Evolutionary conservation across 345 rosid species (phyloP), one percentile per base, ranked within the genome.

Genomic region (Ceriops decandra): DNA sequence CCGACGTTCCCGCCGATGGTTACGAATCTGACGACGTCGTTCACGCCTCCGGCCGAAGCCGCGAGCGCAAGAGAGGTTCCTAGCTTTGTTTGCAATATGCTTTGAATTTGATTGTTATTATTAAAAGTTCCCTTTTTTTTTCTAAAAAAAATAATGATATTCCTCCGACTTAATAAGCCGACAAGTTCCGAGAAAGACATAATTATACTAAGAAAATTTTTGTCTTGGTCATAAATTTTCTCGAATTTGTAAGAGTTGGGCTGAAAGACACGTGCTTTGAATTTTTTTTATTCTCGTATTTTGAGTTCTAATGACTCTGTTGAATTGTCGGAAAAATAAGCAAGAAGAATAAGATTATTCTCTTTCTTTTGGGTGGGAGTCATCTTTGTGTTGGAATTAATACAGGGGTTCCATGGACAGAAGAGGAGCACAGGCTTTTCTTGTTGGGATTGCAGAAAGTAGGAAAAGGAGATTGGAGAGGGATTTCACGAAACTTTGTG

Each of bases 381-480:
- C 60, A 38, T n/a, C 30, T 19, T 28, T 13, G n/a, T 24, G 36
- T 42, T 2, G 10, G 16, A n/a, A 5, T 68, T 36, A 3, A 42
- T 5, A 62, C 57, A 89, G 96, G 96, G 30, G 88, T 86, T 66
- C 92, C 96, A 20, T 89, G 95, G 95, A 85, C 92, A 51, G 92
- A 89, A 74, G 95, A 89, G 15, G 95, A 89, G 47, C 95, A 89
- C 69, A 82, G 81, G 60, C 60, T 85, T 27, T 89, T 89, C 67
- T 66, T 89, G 72, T 57, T 85, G 21, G 95, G 95, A 46, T 63
- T 89, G 46, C 85, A 87, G 78, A 85, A 79, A 69, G 90, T 89
- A 0, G 95, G 95, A 4, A 87, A 89, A 81, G 95, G 95, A 47
- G 90, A 89, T 57, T 89, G 95, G 95, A 82, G 92, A 77, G 92